Percentiles rank a stretch among this genome's conserved stretches.
Conservation (phyloP, 352 stramenopile species). For the Saprolegnia diclina region DNA sequence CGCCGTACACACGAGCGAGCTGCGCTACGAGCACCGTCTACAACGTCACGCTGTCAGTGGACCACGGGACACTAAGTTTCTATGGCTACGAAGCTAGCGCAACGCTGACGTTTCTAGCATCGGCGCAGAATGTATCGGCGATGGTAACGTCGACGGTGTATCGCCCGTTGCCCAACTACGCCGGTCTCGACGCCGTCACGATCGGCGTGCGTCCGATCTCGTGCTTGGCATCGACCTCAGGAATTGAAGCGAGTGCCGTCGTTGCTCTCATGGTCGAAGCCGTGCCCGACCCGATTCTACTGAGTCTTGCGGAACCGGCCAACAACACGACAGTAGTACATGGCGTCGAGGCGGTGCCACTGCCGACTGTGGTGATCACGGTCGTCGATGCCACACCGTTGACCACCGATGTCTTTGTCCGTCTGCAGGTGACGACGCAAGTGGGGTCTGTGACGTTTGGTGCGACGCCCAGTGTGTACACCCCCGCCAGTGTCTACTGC, state of each 20-base stretch:
- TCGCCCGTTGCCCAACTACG: neutral
- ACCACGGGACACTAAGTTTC: neutral
- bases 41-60: neutral
- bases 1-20: neutral
- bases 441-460: neutral
- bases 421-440: neutral
- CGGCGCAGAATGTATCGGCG: neutral
- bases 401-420: neutral
- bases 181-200: neutral
- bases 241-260: neutral
- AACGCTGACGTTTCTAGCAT: neutral
- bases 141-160: neutral
- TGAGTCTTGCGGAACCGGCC: neutral
- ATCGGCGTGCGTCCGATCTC: neutral
- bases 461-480: neutral
- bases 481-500: neutral
- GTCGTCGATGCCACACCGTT: neutral
- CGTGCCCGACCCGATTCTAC: conserved; percentile 16
- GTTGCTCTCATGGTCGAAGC: conserved; percentile 18
- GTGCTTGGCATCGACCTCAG: neutral
- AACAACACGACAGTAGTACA: neutral
- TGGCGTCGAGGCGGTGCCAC: neutral
- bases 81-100: neutral
- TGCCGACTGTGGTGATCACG: neutral
- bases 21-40: too few species aligned